Conservation (phyloP, 345 rosid genomes). For the Erodium maritimum region DNA sequence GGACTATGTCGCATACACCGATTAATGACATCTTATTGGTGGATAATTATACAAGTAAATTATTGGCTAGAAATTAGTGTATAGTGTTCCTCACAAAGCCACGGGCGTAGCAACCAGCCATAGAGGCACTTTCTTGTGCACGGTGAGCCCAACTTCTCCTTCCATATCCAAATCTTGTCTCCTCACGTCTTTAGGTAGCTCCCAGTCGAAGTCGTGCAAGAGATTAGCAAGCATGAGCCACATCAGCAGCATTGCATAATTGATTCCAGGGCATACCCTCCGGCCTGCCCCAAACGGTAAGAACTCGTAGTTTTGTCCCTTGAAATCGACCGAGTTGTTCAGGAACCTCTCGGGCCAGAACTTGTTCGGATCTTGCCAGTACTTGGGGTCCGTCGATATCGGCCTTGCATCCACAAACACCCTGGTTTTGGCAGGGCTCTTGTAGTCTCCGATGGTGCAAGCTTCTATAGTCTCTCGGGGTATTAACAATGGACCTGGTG, state of each 20-base stretch:
- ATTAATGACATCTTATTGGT: too few species aligned
- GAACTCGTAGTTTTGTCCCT: conserved; percentile 35
- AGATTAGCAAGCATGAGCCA: conserved; percentile 39
- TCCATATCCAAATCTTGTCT: conserved; percentile 37
- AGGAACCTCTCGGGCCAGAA: conserved; percentile 38
- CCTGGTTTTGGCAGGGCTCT: conserved; percentile 27
- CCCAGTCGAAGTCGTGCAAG: conserved; percentile 37
- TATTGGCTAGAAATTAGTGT: too few species aligned
- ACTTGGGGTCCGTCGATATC: conserved; percentile 16
- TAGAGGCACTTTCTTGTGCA: conserved; percentile 42
- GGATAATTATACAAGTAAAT: too few species aligned
- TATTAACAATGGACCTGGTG: conserved; percentile 22
- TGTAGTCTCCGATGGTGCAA: conserved; percentile 17
- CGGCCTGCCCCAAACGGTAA: conserved; percentile 57
- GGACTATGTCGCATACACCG: too few species aligned
- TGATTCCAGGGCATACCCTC: conserved; percentile 49
- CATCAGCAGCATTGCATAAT: conserved; percentile 23
- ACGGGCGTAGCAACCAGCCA: conserved; percentile 13
- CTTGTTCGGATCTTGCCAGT: conserved; percentile 25
- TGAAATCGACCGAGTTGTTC: conserved; percentile 29
- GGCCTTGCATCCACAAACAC: conserved; percentile 18
- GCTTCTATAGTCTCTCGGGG: conserved; percentile 29
- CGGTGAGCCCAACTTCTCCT: conserved; percentile 28
- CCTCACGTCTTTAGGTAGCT: conserved; percentile 30
- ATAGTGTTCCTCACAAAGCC: too few species aligned